These are phyloP conservation scores for Agrocybe chaxingu DNA, from an alignment of 768 basidiomycete genomes.

Conservation along the genomic window DNA sequence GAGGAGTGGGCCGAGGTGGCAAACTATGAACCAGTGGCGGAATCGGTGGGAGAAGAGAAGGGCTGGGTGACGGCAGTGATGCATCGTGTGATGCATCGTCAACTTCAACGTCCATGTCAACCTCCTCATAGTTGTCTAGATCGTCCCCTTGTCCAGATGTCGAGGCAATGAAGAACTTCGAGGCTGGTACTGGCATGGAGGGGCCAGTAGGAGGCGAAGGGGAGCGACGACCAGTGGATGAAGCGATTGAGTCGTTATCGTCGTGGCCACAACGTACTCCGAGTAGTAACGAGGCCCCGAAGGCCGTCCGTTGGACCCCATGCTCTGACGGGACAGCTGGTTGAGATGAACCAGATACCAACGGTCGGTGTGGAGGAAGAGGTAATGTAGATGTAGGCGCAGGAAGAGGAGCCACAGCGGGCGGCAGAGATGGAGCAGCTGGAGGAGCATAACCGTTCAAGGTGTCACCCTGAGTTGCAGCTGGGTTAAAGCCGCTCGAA, in stretches of 20 bases:
- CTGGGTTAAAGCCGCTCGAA: background rate
- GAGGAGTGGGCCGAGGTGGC: background rate
- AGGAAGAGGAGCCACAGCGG: too few relatives aligned
- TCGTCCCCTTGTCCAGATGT: constrained; percentile 11
- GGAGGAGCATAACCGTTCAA: too few relatives aligned
- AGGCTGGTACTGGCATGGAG: background rate
- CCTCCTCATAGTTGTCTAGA: constrained; percentile 16
- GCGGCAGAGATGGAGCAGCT: too few relatives aligned
- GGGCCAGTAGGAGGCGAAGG: background rate
- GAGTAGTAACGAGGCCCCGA: constrained; percentile 13
- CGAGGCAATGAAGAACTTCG: background rate
- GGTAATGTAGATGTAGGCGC: too few relatives aligned
- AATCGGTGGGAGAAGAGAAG: background rate
- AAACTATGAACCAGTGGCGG: background rate
- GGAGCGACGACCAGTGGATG: constrained; percentile 13
- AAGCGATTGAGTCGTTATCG: constrained; percentile 21
- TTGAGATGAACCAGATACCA: too few relatives aligned
- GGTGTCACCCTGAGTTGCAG: too few relatives aligned
- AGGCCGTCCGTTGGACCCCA: constrained; percentile 5
- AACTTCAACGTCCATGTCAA: constrained; percentile 19
- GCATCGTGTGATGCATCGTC: constrained; percentile 7
- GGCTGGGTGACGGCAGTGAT: background rate
- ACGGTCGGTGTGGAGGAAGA: too few relatives aligned
- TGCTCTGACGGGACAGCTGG: too few relatives aligned
- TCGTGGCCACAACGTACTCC: constrained; percentile 11